These are phyloP conservation scores for Pyrus hybrid DNA, from an alignment of 331 rosid species.

Conservation along the genomic window DNA sequence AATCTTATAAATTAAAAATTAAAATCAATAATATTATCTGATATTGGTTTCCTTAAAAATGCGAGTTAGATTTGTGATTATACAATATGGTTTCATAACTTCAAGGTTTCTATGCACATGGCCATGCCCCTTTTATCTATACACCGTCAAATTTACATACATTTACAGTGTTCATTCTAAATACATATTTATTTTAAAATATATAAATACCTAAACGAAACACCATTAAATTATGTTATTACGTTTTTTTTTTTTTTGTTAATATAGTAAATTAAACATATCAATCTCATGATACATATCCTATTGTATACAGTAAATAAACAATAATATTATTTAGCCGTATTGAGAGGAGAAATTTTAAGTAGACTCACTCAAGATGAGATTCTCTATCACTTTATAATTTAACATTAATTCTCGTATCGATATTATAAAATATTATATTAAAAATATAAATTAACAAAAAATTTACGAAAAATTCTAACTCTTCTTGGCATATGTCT, in stretches of 20 bases:
- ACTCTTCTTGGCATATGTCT: too few species aligned
- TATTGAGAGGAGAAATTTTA: too few species aligned
- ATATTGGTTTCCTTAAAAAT: neutral
- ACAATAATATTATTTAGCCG: too few species aligned
- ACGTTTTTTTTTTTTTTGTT: too few species aligned
- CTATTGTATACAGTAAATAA: too few species aligned
- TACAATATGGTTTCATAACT: neutral
- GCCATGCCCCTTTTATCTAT: neutral
- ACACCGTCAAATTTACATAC: neutral
- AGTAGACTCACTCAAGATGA: too few species aligned
- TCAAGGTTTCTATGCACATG: neutral
- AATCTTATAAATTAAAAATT: neutral
- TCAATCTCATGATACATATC: neutral
- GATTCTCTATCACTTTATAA: accelerated
- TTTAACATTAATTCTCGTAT: too few species aligned
- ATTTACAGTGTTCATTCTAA: neutral
- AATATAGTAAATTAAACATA: neutral
- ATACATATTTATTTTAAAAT: neutral
- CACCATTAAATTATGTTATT: too few species aligned
- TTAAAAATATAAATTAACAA: too few species aligned
- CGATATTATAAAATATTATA: too few species aligned
- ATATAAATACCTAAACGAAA: too few species aligned
- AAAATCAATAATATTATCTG: neutral
- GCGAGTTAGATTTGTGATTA: neutral
- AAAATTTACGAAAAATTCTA: too few species aligned